Conservation (phyloP, 306 rosid species). For the Pyrus betulifolia region DNA sequence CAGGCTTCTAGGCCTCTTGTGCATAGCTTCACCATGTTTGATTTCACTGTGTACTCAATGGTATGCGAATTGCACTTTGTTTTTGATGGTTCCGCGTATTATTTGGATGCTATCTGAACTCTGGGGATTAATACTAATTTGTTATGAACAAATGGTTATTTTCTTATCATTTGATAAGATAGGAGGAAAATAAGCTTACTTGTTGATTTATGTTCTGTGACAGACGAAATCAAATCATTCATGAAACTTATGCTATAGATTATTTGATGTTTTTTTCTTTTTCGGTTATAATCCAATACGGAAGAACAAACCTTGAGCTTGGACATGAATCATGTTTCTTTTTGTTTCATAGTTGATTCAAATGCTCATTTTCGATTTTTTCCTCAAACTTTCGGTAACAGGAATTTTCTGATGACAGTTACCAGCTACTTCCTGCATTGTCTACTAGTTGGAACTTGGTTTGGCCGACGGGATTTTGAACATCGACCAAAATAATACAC, state of each 20-base stretch:
- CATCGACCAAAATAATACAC: background rate
- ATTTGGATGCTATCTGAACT: background rate
- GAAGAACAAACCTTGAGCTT: background rate
- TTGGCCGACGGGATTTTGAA: background rate
- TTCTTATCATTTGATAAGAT: background rate
- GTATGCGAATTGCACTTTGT: too few species aligned
- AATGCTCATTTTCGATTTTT: background rate
- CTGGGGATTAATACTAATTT: background rate
- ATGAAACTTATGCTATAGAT: background rate
- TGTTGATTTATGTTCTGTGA: background rate
- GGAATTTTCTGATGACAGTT: background rate
- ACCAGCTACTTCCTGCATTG: background rate
- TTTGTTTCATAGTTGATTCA: background rate
- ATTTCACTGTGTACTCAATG: conserved; percentile 1
- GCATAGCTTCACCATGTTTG: conserved; percentile 24
- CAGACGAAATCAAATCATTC: background rate
- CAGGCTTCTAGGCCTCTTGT: conserved; percentile 18
- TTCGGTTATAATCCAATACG: background rate
- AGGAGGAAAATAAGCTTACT: background rate
- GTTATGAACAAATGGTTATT: background rate
- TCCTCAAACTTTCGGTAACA: background rate
- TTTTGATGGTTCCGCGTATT: background rate
- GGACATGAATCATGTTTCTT: background rate
- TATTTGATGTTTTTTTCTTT: too few species aligned
- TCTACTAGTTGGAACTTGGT: background rate